Evolutionary conservation across 352 stramenopile genomes (phyloP).

Genomic region (Phytophthora rubi): DNA sequence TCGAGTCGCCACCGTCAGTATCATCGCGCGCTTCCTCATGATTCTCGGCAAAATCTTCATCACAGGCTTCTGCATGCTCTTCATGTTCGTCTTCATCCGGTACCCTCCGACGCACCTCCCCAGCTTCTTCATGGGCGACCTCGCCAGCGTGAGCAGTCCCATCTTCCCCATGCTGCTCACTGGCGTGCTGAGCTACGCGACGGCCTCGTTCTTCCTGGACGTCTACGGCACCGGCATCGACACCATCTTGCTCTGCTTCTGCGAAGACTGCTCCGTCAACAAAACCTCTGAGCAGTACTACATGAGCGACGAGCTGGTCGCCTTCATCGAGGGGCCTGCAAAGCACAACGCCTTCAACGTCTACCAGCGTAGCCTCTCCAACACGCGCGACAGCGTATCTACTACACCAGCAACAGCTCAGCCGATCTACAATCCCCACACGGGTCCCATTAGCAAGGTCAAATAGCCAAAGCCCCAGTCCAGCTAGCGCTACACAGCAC

Average conservation of each 20-base stretch:
- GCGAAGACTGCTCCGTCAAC: constrained; percentile 86
- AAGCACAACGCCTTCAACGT: constrained; percentile 80
- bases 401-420: constrained; percentile 27
- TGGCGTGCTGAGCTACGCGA: constrained; percentile 72
- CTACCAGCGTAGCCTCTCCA: constrained; percentile 48
- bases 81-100: constrained; percentile 85
- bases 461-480: constrained; percentile 4
- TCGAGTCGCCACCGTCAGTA: constrained; percentile 87
- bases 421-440: constrained; percentile 35
- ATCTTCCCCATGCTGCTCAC: constrained; percentile 86
- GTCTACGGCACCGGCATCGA: constrained; percentile 87
- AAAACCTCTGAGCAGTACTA: constrained; percentile 80
- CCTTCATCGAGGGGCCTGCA: constrained; percentile 78
- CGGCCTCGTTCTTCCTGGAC: constrained; percentile 80
- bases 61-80: constrained; percentile 75
- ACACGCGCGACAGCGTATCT: constrained; percentile 16
- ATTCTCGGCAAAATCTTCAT: constrained; percentile 91
- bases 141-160: constrained; percentile 66
- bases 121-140: constrained; percentile 80
- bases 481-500: constrained; percentile 7
- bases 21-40: constrained; percentile 87
- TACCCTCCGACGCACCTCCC: constrained; percentile 58
- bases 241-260: constrained; percentile 89
- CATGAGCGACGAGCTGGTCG: constrained; percentile 84
- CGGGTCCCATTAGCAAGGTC: constrained; percentile 18